Conservation (phyloP, 345 rosid species). For the Sonneratia alba region DNA sequence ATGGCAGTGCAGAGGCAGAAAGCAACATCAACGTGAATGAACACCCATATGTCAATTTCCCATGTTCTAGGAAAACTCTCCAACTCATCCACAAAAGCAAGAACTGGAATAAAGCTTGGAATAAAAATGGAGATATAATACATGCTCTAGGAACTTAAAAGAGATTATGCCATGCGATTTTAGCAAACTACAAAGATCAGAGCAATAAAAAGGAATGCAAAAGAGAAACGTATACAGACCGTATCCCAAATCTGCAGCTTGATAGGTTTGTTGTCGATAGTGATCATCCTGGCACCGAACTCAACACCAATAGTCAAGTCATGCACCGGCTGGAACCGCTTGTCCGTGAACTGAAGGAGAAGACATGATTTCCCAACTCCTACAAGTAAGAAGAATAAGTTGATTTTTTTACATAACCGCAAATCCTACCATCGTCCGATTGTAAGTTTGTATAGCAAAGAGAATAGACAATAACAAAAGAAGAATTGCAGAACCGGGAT, state of each 20-base stretch:
- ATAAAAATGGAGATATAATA: background rate
- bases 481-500: background rate
- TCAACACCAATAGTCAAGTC: slow-evolving; percentile 95
- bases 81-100: background rate
- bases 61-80: background rate
- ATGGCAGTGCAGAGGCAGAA: background rate
- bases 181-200: background rate
- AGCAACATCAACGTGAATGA: background rate
- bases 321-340: slow-evolving; percentile 95
- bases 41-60: background rate
- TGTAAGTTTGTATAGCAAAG: background rate
- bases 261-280: slow-evolving; percentile 83
- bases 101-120: background rate
- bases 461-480: background rate
- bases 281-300: slow-evolving; percentile 94
- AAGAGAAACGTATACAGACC: slow-evolving; percentile 25
- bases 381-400: slow-evolving; percentile 8
- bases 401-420: background rate
- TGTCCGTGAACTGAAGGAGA: slow-evolving; percentile 90
- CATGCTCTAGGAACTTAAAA: background rate
- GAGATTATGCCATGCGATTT: background rate
- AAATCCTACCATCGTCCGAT: background rate
- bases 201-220: background rate
- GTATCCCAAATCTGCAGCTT: slow-evolving; percentile 99
- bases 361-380: slow-evolving; percentile 99